A percentile compares a stretch with the other conserved stretches of the same genome.
These are phyloP conservation scores for Spathaspora sp. DNA, from an alignment of 805 yeast species.

Conservation along the genomic window DNA sequence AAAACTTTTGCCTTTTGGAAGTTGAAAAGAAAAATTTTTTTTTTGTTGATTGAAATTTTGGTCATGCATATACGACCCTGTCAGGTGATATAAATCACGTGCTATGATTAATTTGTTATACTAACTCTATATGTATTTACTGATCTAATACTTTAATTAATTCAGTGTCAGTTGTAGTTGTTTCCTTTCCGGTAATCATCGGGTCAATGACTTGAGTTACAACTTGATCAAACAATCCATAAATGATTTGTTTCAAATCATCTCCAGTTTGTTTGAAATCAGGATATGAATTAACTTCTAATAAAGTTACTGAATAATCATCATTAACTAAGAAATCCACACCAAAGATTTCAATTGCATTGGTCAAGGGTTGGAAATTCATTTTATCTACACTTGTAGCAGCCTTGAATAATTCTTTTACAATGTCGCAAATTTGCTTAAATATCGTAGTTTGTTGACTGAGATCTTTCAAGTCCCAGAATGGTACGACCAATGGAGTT, in stretches of 20 bases:
- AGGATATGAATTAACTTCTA: slow-evolving; percentile 92
- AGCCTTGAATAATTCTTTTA: slow-evolving; percentile 73
- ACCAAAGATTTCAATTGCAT: slow-evolving; percentile 86
- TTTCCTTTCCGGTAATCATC: slow-evolving; percentile 24
- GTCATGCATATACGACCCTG: background rate
- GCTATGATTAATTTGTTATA: background rate
- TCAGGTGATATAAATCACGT: background rate
- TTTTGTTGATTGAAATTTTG: background rate
- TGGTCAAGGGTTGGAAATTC: slow-evolving; percentile 76
- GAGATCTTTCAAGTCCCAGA: slow-evolving; percentile 53
- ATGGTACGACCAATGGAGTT: slow-evolving; percentile 56
- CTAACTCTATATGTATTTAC: background rate
- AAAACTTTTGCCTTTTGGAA: background rate
- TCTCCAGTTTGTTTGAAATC: slow-evolving; percentile 95
- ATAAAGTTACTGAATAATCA: slow-evolving; percentile 50
- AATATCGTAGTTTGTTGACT: slow-evolving; percentile 38
- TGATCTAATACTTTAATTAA: slow-evolving; percentile 39
- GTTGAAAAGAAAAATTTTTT: background rate
- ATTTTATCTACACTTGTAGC: slow-evolving; percentile 78
- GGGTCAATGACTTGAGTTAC: slow-evolving; percentile 49
- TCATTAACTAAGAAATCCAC: slow-evolving; percentile 77
- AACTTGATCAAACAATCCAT: slow-evolving; percentile 60
- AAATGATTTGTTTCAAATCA: slow-evolving; percentile 61
- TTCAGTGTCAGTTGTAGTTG: slow-evolving; percentile 5
- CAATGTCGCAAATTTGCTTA: slow-evolving; percentile 54